Evolutionary conservation across 2,329 filamentous ascomycete species (phyloP).

Genomic region (Colletotrichum kahawae): DNA sequence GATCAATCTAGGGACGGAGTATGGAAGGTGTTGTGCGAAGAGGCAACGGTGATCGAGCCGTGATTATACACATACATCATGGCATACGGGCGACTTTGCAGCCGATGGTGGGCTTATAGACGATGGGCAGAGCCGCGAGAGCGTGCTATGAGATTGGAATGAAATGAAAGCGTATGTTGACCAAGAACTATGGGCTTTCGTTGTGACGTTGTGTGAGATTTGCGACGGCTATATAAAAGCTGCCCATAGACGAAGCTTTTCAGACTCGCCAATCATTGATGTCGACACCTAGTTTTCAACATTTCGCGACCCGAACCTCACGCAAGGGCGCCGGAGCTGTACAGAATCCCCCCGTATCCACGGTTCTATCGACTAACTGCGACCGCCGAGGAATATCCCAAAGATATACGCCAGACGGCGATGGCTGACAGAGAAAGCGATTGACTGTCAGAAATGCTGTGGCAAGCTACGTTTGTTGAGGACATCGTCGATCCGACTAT

Average conservation of each 20-base stretch:
- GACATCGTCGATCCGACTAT: background rate
- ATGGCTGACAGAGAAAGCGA: background rate
- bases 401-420: background rate
- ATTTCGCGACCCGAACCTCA: too few species aligned
- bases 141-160: conserved; percentile 1
- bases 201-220: background rate
- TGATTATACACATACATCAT: background rate
- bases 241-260: too few species aligned
- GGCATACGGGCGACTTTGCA: background rate
- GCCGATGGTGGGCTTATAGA: background rate
- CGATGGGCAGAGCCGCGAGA: background rate
- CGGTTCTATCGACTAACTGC: background rate
- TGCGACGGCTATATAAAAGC: too few species aligned
- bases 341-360: background rate
- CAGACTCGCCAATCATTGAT: too few species aligned
- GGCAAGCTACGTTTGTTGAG: background rate
- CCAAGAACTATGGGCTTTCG: background rate
- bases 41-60: background rate
- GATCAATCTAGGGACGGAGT: background rate
- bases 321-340: background rate
- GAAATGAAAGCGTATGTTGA: background rate
- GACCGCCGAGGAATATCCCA: background rate
- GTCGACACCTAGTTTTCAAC: too few species aligned
- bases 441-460: background rate
- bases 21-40: background rate